Conservation (phyloP, 2,329 filamentous ascomycete genomes). For the Hypomyces perniciosus region DNA sequence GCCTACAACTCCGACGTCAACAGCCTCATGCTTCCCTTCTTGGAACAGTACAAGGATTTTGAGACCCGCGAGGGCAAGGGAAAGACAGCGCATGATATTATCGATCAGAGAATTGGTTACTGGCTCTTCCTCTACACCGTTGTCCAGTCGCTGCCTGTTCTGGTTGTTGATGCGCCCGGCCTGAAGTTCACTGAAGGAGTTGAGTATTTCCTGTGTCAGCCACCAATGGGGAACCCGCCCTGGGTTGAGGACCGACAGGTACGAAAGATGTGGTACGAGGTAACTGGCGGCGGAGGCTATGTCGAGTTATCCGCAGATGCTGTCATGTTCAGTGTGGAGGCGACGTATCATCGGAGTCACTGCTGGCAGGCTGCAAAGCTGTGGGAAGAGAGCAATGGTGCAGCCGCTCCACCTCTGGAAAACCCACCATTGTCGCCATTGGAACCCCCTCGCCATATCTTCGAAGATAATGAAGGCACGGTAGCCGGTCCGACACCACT, state of each 20-base stretch:
- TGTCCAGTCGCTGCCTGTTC: conserved; percentile 69
- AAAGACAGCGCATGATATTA: conserved; percentile 59
- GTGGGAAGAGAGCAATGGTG: conserved; percentile 38
- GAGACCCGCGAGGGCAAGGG: conserved; percentile 62
- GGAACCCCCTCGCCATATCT: conserved; percentile 32
- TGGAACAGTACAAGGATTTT: conserved; percentile 64
- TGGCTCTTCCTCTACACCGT: conserved; percentile 80
- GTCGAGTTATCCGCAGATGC: conserved; percentile 56
- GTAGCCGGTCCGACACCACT: conserved; percentile 17
- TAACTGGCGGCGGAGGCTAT: conserved; percentile 55
- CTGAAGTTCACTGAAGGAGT: conserved; percentile 64
- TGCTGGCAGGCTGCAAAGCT: conserved; percentile 49
- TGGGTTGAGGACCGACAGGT: conserved; percentile 64
- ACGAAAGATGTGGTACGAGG: conserved; percentile 67
- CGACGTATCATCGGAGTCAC: conserved; percentile 53
- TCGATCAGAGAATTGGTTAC: conserved; percentile 66
- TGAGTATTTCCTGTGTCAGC: conserved; percentile 77
- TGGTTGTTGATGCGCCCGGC: conserved; percentile 69
- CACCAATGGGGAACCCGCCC: conserved; percentile 64
- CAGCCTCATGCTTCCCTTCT: conserved; percentile 52
- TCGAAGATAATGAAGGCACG: conserved; percentile 25
- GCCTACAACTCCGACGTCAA: conserved; percentile 74
- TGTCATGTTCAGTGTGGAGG: conserved; percentile 56
- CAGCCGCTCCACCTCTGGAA: conserved; percentile 19
- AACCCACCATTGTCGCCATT: conserved; percentile 34